phyloP scores from a whole-genome alignment of 192 early-diverging fungal species.

The Physocladia obscura region DNA sequence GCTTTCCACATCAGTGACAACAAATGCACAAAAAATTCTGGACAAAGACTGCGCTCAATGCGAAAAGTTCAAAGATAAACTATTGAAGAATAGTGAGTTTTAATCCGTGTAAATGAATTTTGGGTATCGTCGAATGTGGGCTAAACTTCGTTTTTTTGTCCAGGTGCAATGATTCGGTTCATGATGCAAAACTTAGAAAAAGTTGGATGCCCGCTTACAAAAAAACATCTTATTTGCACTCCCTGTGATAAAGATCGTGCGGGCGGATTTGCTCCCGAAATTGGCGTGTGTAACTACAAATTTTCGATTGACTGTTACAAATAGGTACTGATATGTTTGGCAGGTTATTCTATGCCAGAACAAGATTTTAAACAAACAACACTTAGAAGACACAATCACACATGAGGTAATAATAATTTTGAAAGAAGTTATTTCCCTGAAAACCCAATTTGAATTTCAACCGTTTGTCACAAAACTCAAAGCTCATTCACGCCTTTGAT shows the following conservation, averaged over 20 bases:
- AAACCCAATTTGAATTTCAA: too few relatives aligned
- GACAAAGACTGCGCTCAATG: conserved; percentile 52
- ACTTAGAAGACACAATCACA: conserved; percentile 88
- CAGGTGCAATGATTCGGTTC: conserved; percentile 80
- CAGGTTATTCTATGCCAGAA: conserved; percentile 84
- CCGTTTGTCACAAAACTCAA: background rate
- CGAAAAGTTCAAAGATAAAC: conserved; percentile 74
- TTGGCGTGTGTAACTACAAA: conserved; percentile 46
- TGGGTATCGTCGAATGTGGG: background rate
- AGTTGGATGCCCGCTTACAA: conserved; percentile 61
- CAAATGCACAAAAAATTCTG: too few relatives aligned
- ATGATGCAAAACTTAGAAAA: conserved; percentile 78
- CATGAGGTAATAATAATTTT: conserved; percentile 60
- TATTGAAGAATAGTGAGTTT: conserved; percentile 59
- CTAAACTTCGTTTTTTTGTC: background rate
- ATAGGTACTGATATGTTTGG: background rate
- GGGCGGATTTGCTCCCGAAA: conserved; percentile 82
- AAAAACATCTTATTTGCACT: conserved; percentile 71
- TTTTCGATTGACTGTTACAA: background rate
- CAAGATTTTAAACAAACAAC: conserved; percentile 71
- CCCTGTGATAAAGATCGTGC: conserved; percentile 79
- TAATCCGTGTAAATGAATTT: background rate
- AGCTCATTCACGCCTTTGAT: conserved; percentile 59
- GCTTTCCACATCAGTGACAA: too few relatives aligned
- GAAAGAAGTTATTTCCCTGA: too few relatives aligned